phyloP scores from a whole-genome alignment of 805 yeast species.

The Myxozyma sirexii region DNA sequence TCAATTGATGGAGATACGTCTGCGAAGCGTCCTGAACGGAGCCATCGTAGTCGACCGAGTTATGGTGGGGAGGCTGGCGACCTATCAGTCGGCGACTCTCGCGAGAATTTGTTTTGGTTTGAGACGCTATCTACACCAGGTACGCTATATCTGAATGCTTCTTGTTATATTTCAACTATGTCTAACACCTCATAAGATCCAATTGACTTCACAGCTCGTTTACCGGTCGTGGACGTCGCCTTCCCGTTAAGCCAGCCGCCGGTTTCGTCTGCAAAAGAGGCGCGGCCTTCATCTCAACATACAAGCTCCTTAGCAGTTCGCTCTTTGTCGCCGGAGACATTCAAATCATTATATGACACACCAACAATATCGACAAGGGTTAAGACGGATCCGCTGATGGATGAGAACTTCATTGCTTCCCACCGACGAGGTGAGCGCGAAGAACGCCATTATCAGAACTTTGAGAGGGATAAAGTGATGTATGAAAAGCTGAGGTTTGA shows the following conservation, averaged over 20 bases:
- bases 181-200: conserved; percentile 2
- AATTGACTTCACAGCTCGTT: conserved; percentile 5
- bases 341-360: neutral
- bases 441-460: conserved; percentile 26
- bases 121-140: conserved; percentile 15
- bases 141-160: neutral
- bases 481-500: conserved; percentile 28
- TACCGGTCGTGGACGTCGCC: conserved; percentile 9
- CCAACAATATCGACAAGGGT: conserved; percentile 14
- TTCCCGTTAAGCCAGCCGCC: neutral
- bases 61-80: neutral
- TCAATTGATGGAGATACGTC: neutral
- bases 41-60: neutral
- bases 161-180: neutral
- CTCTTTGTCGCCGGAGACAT: neutral
- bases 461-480: conserved; percentile 31
- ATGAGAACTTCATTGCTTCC: conserved; percentile 1
- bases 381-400: conserved; percentile 25
- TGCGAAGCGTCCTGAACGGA: neutral
- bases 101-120: conserved; percentile 24
- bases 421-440: conserved; percentile 29
- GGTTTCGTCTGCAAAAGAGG: neutral
- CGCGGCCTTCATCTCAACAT: neutral
- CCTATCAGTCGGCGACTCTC: neutral
- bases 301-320: neutral